A percentile compares a stretch with the other conserved stretches of the same genome.
Conservation (phyloP, 2,329 filamentous ascomycete genomes). For the Aspergillus persii region DNA sequence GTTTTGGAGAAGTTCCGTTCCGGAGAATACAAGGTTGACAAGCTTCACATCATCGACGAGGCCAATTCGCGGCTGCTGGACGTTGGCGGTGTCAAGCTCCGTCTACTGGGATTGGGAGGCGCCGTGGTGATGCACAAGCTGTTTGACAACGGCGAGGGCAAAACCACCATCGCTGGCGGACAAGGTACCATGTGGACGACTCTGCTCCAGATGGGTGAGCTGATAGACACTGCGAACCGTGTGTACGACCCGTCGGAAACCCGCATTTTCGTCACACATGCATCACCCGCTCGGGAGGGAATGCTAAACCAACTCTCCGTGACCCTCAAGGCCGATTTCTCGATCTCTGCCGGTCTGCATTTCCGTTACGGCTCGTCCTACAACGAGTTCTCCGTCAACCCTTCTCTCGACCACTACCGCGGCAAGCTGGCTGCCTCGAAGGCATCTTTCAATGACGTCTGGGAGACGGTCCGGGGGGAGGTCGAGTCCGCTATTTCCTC, state of each 20-base stretch:
- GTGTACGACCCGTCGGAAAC: constrained; percentile 99
- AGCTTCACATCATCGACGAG: constrained; percentile 98
- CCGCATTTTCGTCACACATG: constrained; percentile 92
- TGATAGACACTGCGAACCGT: constrained; percentile 95
- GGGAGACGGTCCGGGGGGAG: constrained; percentile 96
- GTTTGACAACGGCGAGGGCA: constrained; percentile 96
- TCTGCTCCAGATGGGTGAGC: constrained; percentile 92
- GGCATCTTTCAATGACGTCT: constrained; percentile 98
- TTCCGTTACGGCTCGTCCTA: constrained; percentile 99
- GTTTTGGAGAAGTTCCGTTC: constrained; percentile 97
- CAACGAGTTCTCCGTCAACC: constrained; percentile 99
- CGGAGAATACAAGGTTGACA: constrained; percentile 95
- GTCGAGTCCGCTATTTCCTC: constrained; percentile 91
- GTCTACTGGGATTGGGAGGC: constrained; percentile 87
- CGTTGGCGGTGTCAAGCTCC: constrained; percentile 91
- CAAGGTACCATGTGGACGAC: constrained; percentile 99
- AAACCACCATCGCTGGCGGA: constrained; percentile 95
- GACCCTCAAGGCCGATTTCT: constrained; percentile 96
- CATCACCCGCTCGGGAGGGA: constrained; percentile 92
- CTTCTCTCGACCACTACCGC: constrained; percentile 94
- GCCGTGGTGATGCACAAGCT: constrained; percentile 99
- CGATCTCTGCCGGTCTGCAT: constrained; percentile 92
- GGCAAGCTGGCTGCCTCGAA: constrained; percentile 97
- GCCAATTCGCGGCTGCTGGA: constrained; percentile 93
- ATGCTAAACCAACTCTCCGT: constrained; percentile 97